phyloP scores from a whole-genome alignment of 2,329 filamentous ascomycete genomes.

The Ophiostoma ips region DNA sequence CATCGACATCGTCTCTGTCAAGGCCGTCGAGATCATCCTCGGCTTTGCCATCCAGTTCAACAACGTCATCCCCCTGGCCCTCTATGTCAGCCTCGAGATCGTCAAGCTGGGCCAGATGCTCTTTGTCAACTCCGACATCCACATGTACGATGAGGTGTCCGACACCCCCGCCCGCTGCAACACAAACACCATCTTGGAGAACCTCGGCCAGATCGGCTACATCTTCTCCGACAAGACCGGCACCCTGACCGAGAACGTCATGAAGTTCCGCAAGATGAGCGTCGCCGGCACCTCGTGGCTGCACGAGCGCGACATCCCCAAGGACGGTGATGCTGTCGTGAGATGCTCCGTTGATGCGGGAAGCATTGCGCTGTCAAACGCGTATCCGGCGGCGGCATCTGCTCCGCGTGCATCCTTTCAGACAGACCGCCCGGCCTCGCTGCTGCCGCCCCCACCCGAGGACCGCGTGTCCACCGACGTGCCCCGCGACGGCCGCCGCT shows the following conservation, averaged over 20 bases:
- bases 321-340: constrained; percentile 11
- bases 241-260: constrained; percentile 84
- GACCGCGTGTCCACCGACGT: not conserved
- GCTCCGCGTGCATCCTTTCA: not conserved
- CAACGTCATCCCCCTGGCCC: constrained; percentile 78
- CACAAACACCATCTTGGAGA: constrained; percentile 90
- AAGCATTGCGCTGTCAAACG: too few species aligned
- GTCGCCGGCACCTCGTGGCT: constrained; percentile 82
- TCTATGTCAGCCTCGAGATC: constrained; percentile 83
- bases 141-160: constrained; percentile 79
- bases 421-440: not conserved
- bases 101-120: constrained; percentile 70
- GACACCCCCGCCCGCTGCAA: constrained; percentile 81
- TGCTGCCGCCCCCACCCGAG: not conserved
- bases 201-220: constrained; percentile 79
- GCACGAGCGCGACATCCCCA: constrained; percentile 59
- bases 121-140: constrained; percentile 64
- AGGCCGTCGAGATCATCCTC: constrained; percentile 68
- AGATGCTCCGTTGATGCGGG: too few species aligned
- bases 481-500: constrained; percentile 21
- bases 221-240: constrained; percentile 93
- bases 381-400: too few species aligned
- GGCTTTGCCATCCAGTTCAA: constrained; percentile 96
- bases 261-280: constrained; percentile 89
- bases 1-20: constrained; percentile 53